Conservation (phyloP, 495 filamentous ascomycete species). For the Hypoxylon intermedium region DNA sequence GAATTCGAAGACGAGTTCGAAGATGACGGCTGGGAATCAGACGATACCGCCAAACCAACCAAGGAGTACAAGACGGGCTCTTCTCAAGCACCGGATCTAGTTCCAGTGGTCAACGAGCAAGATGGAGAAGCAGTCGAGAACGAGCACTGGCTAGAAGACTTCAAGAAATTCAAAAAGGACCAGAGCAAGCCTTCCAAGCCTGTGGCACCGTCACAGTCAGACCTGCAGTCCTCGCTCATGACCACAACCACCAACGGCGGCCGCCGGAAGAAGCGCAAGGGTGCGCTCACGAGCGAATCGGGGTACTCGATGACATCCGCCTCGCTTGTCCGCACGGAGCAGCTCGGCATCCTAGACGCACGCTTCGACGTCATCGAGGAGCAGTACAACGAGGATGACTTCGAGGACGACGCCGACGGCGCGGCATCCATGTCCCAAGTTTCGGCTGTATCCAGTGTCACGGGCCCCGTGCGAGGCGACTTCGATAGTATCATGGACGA, state of each 20-base stretch:
- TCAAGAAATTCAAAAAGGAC: conserved; percentile 86
- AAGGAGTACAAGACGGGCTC: conserved; percentile 52
- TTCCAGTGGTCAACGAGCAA: conserved; percentile 50
- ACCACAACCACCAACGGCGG: conserved; percentile 78
- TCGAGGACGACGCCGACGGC: conserved; percentile 58
- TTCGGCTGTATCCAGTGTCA: conserved; percentile 59
- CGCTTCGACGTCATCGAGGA: conserved; percentile 92
- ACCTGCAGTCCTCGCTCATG: conserved; percentile 76
- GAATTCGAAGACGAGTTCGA: conserved; percentile 67
- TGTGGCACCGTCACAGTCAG: conserved; percentile 59
- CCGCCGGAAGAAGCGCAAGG: conserved; percentile 86
- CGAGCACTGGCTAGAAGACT: conserved; percentile 86
- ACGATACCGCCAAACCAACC: conserved; percentile 81
- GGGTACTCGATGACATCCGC: conserved; percentile 98
- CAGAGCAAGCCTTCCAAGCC: conserved; percentile 58
- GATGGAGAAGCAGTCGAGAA: conserved; percentile 53
- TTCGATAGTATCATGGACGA: conserved; percentile 94
- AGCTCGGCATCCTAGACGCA: conserved; percentile 82
- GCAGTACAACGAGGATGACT: conserved; percentile 63
- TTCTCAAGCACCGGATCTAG: conserved; percentile 58
- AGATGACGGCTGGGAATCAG: conserved; percentile 90
- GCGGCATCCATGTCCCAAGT: conserved; percentile 50
- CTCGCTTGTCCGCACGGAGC: conserved; percentile 84
- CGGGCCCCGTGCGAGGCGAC: conserved; percentile 67
- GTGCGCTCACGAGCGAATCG: conserved; percentile 86